phyloP scores from a whole-genome alignment of 345 rosid species.

The Salix arbutifolia region DNA sequence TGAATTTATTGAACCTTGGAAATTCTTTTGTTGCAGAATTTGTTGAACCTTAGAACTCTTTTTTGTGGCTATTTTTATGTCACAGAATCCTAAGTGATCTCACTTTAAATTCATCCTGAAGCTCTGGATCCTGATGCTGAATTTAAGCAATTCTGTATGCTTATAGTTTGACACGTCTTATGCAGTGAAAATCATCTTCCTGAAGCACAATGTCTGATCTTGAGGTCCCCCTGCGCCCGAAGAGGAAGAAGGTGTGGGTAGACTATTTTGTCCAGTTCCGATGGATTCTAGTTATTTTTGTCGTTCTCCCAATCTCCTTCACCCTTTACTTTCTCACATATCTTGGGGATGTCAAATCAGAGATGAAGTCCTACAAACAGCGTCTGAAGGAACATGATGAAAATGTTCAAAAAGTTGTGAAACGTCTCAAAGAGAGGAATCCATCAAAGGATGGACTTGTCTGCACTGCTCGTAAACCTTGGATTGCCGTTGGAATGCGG shows the following conservation, averaged over 20 bases:
- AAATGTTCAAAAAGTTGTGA: slow-evolving; percentile 76
- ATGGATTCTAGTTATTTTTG: slow-evolving; percentile 87
- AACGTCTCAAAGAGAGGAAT: slow-evolving; percentile 77
- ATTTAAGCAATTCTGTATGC: not conserved
- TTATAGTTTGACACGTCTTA: not conserved
- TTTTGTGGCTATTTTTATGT: not conserved
- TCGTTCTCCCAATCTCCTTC: slow-evolving; percentile 87
- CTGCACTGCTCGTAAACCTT: slow-evolving; percentile 98
- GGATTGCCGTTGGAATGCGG: slow-evolving; percentile 98
- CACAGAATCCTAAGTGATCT: not conserved
- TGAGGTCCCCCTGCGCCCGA: slow-evolving; percentile 69
- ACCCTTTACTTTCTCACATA: slow-evolving; percentile 74
- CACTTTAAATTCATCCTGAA: not conserved
- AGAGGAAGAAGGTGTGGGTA: slow-evolving; percentile 82
- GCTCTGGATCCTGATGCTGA: not conserved
- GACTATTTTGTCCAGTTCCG: slow-evolving; percentile 82
- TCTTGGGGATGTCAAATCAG: slow-evolving; percentile 90
- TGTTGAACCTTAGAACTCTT: not conserved
- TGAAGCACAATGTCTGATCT: slow-evolving; percentile 68
- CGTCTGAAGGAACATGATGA: slow-evolving; percentile 92
- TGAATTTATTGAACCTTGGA: not conserved
- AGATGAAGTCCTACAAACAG: slow-evolving; percentile 74
- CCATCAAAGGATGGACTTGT: slow-evolving; percentile 91
- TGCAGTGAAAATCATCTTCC: slow-evolving; percentile 28
- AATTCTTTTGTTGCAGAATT: not conserved